A percentile compares a stretch with the other conserved stretches of the same genome.
Conservation (phyloP, 2,329 filamentous ascomycete genomes). For the Lecanoromycetidae sp. region DNA sequence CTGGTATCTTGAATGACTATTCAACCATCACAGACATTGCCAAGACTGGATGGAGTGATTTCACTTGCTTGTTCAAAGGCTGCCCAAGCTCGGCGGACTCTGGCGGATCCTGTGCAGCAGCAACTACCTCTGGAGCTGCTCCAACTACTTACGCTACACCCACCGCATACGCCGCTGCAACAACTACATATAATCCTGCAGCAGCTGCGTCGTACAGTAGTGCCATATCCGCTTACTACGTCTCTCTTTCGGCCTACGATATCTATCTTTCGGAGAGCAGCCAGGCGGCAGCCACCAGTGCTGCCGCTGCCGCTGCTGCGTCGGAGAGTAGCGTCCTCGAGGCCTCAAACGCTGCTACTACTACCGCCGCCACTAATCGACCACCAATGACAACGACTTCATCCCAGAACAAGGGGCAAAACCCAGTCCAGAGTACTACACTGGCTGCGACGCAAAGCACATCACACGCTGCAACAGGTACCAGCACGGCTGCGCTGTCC, state of each 20-base stretch:
- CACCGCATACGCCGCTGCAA: neutral
- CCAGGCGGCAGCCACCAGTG: no score
- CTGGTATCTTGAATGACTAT: neutral
- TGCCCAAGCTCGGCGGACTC: neutral
- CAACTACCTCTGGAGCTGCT: neutral
- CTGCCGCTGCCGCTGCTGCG: neutral
- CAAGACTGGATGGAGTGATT: neutral
- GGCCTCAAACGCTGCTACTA: neutral
- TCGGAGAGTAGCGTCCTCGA: neutral
- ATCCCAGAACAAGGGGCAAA: neutral
- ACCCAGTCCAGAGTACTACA: neutral
- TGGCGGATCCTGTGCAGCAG: neutral
- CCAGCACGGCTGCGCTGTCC: neutral
- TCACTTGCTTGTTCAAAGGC: conserved; percentile 1
- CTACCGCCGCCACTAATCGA: neutral
- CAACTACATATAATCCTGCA: neutral
- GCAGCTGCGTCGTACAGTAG: no score
- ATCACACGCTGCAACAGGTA: neutral
- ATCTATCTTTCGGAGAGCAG: neutral
- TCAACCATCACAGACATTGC: neutral
- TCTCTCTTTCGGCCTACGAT: neutral
- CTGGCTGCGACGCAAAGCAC: neutral
- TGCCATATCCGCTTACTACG: neutral
- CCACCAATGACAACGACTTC: neutral
- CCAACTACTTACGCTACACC: neutral